Evolutionary conservation across 345 rosid species (phyloP).

Genomic region (Nephelium lappaceum): DNA sequence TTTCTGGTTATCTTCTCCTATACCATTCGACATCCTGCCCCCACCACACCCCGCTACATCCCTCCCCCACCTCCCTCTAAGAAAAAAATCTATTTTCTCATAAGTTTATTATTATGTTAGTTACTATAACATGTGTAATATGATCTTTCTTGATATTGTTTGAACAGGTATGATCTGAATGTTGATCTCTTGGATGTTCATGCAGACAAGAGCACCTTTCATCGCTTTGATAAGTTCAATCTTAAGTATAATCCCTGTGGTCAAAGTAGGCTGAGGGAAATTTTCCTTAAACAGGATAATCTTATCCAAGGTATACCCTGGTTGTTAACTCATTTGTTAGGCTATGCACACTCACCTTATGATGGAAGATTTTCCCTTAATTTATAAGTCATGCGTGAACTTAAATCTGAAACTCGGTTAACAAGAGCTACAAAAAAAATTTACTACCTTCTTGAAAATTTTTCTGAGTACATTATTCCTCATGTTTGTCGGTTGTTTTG

Average conservation of each 20-base stretch:
- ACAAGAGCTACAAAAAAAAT: not conserved
- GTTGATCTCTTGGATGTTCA: slow-evolving; percentile 99
- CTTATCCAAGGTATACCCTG: slow-evolving; percentile 82
- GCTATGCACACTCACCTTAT: not conserved
- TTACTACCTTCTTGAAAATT: not conserved
- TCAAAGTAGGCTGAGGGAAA: slow-evolving; percentile 99
- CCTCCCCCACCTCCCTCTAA: not conserved
- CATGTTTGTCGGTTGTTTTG: not conserved
- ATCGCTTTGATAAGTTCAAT: slow-evolving; percentile 98
- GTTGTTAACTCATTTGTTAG: slow-evolving; percentile 14
- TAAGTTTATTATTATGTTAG: not conserved
- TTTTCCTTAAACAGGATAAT: slow-evolving; percentile 99
- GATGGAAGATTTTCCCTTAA: not conserved
- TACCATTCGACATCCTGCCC: not conserved
- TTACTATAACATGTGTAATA: not conserved
- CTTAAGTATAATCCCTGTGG: slow-evolving; percentile 99
- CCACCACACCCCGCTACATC: not conserved
- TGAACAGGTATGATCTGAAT: slow-evolving; percentile 83
- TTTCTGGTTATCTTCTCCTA: not conserved
- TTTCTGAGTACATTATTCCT: not conserved
- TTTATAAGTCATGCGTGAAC: not conserved
- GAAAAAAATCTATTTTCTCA: not conserved
- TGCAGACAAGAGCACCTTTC: slow-evolving; percentile 99
- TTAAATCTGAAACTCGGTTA: slow-evolving; percentile 1
- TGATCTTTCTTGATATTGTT: slow-evolving; percentile 15